A percentile compares a stretch with the other conserved stretches of the same genome.
phyloP scores from a whole-genome alignment of 2,329 filamentous ascomycete species.

The Grosmannia serpens region DNA sequence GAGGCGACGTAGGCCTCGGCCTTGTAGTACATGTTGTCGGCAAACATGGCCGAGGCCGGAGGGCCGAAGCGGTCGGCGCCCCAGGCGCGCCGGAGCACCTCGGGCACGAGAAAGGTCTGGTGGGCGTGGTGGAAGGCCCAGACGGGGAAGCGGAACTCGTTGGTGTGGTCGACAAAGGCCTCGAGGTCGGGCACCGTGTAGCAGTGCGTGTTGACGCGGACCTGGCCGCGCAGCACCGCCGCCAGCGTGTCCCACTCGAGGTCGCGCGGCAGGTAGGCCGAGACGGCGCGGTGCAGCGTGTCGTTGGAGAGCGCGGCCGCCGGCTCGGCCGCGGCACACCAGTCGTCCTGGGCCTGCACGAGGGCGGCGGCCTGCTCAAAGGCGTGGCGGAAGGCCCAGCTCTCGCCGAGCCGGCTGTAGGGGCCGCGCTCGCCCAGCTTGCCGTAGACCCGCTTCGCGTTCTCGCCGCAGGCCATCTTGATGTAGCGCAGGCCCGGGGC shows the following conservation, averaged over 20 bases:
- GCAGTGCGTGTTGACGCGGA: constrained; percentile 60
- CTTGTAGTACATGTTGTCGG: constrained; percentile 63
- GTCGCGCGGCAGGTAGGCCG: constrained; percentile 48
- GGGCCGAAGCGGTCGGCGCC: constrained; percentile 21
- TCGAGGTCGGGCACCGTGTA: constrained; percentile 60
- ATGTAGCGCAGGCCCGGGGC: constrained; percentile 53
- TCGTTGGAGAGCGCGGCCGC: constrained; percentile 51
- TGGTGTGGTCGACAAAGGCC: constrained; percentile 57
- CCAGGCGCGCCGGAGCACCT: constrained; percentile 47
- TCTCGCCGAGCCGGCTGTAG: constrained; percentile 53
- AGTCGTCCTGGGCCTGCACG: constrained; percentile 53
- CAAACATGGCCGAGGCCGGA: constrained; percentile 31
- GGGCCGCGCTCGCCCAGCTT: constrained; percentile 40
- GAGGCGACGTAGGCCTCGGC: constrained; percentile 53
- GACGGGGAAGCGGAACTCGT: constrained; percentile 58
- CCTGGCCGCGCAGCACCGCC: constrained; percentile 54
- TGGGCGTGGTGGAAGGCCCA: constrained; percentile 61
- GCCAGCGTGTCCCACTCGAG: constrained; percentile 51
- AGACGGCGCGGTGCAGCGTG: constrained; percentile 34
- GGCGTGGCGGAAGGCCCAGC: constrained; percentile 56
- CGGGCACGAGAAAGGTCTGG: constrained; percentile 53
- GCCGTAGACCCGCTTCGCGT: constrained; percentile 52
- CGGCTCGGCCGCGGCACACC: constrained; percentile 37
- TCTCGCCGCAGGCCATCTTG: constrained; percentile 69
- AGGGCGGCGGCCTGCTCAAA: constrained; percentile 50